These are phyloP conservation scores for Tolypocladium amazonense DNA, from an alignment of 2,329 filamentous ascomycete species.

Conservation along the genomic window DNA sequence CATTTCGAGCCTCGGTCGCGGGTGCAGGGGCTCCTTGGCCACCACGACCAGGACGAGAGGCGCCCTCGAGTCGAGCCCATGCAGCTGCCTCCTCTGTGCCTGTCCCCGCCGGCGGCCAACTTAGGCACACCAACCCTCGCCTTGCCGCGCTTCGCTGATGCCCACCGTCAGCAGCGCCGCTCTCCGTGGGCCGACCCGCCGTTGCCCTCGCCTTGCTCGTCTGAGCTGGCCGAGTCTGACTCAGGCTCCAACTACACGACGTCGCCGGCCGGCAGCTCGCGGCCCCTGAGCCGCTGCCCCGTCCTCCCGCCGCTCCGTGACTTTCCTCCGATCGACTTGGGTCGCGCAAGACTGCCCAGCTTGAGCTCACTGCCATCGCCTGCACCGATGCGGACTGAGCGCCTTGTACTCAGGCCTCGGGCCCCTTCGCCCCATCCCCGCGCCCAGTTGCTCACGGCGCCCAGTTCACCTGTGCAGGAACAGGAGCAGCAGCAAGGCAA, in stretches of 20 bases:
- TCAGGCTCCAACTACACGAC: constrained; percentile 1
- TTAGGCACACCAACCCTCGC: constrained; percentile 2
- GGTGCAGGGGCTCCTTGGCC: neutral
- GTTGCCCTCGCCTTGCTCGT: constrained; percentile 26
- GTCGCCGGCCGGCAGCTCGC: neutral
- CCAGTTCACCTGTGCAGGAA: neutral
- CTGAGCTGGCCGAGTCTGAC: constrained; percentile 11
- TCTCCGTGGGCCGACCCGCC: constrained; percentile 18
- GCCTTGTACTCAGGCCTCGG: neutral
- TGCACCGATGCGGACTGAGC: neutral
- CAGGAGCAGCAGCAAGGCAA: neutral
- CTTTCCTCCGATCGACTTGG: neutral
- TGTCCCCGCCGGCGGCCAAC: neutral
- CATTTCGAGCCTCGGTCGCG: neutral
- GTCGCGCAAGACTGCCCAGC: neutral
- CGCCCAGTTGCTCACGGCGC: neutral
- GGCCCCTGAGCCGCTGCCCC: neutral
- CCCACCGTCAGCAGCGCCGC: constrained; percentile 9
- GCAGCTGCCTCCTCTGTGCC: neutral
- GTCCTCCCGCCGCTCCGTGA: constrained; percentile 1
- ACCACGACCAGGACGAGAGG: neutral
- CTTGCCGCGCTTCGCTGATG: constrained; percentile 7
- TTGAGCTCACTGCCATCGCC: neutral
- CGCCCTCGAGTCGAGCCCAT: constrained; percentile 1
- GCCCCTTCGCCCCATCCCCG: neutral